Conservation (phyloP, 1,284 basidiomycete genomes). For the Microstroma glucosiphilum region DNA sequence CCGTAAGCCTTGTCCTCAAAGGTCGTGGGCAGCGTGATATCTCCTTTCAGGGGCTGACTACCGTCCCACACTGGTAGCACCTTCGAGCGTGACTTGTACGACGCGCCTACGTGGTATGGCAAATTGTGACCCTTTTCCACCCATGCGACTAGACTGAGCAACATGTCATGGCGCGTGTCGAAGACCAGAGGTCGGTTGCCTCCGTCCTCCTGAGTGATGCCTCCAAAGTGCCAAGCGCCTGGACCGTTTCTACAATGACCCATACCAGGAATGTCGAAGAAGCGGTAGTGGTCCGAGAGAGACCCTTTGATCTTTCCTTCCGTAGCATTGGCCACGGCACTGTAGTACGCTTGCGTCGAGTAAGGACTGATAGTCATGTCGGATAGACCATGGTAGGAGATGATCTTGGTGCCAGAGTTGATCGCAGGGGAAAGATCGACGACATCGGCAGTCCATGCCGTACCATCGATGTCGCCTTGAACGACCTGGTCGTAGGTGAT, state of each 20-base stretch:
- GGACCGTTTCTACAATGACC: conserved; percentile 21
- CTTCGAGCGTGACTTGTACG: conserved; percentile 12
- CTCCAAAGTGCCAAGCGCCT: conserved; percentile 19
- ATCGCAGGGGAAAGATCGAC: conserved; percentile 26
- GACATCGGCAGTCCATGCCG: conserved; percentile 9
- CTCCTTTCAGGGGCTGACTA: not conserved
- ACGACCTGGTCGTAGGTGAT: conserved; percentile 20
- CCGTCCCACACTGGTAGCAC: not conserved
- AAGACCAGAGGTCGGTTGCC: conserved; percentile 17
- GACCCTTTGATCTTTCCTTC: conserved; percentile 2
- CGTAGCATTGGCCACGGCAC: conserved; percentile 10
- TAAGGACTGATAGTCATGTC: conserved; percentile 19
- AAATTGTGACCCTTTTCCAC: conserved; percentile 9
- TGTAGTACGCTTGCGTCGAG: conserved; percentile 18
- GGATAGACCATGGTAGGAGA: conserved; percentile 26
- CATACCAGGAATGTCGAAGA: conserved; percentile 31
- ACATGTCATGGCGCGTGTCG: conserved; percentile 19
- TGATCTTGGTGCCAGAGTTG: conserved; percentile 25
- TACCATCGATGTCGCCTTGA: conserved; percentile 12
- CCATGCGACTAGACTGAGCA: conserved; percentile 19
- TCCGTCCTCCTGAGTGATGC: conserved; percentile 14
- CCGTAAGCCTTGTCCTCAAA: conserved; percentile 12
- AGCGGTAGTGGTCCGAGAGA: conserved; percentile 18
- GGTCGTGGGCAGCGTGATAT: not conserved
- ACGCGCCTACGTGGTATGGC: conserved; percentile 11